phyloP scores from a whole-genome alignment of 140 eudicot species.

The Oenanthe javanica region DNA sequence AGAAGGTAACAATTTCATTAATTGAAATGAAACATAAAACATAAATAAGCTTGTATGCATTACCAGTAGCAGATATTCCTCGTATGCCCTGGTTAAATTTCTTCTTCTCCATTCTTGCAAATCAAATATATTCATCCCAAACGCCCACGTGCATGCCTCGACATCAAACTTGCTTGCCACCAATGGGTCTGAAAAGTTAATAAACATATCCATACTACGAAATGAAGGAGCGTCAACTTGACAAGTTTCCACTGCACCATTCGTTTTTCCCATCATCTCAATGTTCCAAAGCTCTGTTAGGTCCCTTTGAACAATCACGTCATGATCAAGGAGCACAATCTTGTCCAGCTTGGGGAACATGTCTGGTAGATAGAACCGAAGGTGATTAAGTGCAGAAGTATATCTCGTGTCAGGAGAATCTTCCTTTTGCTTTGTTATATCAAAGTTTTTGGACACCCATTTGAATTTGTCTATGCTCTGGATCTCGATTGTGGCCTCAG shows the following conservation, averaged over 20 bases:
- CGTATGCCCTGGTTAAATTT: conserved; percentile 52
- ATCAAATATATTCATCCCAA: conserved; percentile 90
- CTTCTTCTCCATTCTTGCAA: conserved; percentile 60
- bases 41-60: conserved; percentile 6
- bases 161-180: conserved; percentile 39
- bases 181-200: conserved; percentile 70
- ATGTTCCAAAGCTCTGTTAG: conserved; percentile 55
- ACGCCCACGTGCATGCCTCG: conserved; percentile 71
- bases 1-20: neutral
- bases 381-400: conserved; percentile 68
- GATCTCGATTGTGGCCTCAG: conserved; percentile 53
- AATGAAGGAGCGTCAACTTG: conserved; percentile 55
- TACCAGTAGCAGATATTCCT: conserved; percentile 61
- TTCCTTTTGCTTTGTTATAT: conserved; percentile 30
- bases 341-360: conserved; percentile 65
- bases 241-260: conserved; percentile 88
- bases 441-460: conserved; percentile 44
- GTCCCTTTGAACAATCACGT: conserved; percentile 87
- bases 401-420: conserved; percentile 67
- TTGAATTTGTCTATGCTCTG: conserved; percentile 54
- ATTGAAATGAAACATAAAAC: neutral
- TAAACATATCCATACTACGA: conserved; percentile 50
- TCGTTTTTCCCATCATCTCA: conserved; percentile 72
- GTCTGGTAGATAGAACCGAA: conserved; percentile 77
- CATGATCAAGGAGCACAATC: conserved; percentile 87